A percentile compares a stretch with the other conserved stretches of the same genome.
These are phyloP conservation scores for Metschnikowia chrysomelidarum DNA, from an alignment of 805 yeast genomes.

Conservation along the genomic window DNA sequence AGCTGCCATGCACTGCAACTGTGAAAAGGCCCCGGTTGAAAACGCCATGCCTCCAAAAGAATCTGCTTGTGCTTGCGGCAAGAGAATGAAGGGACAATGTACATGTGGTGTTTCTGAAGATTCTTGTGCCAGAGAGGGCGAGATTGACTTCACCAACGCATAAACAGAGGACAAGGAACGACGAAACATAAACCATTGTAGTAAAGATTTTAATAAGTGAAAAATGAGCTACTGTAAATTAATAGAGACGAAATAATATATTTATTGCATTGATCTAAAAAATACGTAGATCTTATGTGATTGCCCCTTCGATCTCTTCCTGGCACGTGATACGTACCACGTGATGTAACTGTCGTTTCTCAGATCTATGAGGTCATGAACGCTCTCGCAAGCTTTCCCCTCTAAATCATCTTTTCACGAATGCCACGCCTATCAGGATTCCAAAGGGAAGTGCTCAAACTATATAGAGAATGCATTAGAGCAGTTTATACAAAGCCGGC, in stretches of 20 bases:
- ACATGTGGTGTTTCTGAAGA: conserved; percentile 50
- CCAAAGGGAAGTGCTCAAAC: conserved; percentile 46
- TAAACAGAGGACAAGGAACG: too few species aligned
- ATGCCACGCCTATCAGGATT: conserved; percentile 44
- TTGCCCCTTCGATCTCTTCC: too few species aligned
- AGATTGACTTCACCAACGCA: conserved; percentile 49
- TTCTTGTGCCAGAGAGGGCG: conserved; percentile 52
- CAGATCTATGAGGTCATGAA: too few species aligned
- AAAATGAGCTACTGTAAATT: too few species aligned
- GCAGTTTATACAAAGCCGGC: conserved; percentile 45
- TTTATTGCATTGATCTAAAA: too few species aligned
- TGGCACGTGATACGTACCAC: too few species aligned
- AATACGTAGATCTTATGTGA: too few species aligned
- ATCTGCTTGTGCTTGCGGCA: conserved; percentile 59
- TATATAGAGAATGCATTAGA: conserved; percentile 50
- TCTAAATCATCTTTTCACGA: conserved; percentile 1
- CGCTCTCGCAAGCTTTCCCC: too few species aligned
- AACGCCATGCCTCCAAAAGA: conserved; percentile 43
- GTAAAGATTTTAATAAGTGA: too few species aligned
- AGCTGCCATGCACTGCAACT: conserved; percentile 58
- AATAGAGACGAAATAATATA: too few species aligned
- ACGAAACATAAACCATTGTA: too few species aligned
- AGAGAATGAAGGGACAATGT: conserved; percentile 51
- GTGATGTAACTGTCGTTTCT: too few species aligned
- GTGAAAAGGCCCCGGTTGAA: conserved; percentile 51